Evolutionary conservation across 352 stramenopile species (phyloP).

Genomic region (Phytophthora cajani): DNA sequence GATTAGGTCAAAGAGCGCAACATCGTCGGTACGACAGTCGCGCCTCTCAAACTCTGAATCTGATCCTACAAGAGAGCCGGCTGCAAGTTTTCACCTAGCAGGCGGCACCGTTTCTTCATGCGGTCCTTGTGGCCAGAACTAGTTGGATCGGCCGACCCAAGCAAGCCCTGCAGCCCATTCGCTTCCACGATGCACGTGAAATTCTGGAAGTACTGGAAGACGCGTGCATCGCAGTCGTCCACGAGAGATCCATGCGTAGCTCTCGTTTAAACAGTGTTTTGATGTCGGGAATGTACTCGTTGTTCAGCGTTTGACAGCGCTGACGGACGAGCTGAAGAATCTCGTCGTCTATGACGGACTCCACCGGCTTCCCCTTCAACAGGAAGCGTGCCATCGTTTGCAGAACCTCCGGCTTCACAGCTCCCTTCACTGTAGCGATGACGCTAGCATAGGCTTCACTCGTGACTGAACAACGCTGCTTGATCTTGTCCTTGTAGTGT

Average conservation of each 20-base stretch:
- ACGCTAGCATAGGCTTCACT: conserved; percentile 22
- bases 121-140: conserved; percentile 4
- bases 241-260: conserved; percentile 24
- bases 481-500: conserved; percentile 24
- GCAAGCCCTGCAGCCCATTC: conserved; percentile 16
- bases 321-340: conserved; percentile 14
- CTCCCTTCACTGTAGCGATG: conserved; percentile 19
- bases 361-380: conserved; percentile 16
- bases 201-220: conserved; percentile 27
- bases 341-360: conserved; percentile 15
- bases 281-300: conserved; percentile 24
- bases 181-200: conserved; percentile 23
- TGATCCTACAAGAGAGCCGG: conserved; percentile 5
- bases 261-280: conserved; percentile 18
- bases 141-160: conserved; percentile 6
- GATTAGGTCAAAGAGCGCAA: background rate
- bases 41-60: background rate
- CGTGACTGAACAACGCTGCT: conserved; percentile 18
- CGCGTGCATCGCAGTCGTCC: conserved; percentile 14
- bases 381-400: conserved; percentile 23
- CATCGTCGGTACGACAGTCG: too few species aligned
- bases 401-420: conserved; percentile 21
- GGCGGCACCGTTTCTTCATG: conserved; percentile 7
- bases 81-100: conserved; percentile 9
- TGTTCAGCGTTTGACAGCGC: conserved; percentile 19